Evolutionary conservation across 441 rosid genomes (phyloP), one percentile per base, ranked within the genome.

Genomic region (Theobroma grandiflorum): DNA sequence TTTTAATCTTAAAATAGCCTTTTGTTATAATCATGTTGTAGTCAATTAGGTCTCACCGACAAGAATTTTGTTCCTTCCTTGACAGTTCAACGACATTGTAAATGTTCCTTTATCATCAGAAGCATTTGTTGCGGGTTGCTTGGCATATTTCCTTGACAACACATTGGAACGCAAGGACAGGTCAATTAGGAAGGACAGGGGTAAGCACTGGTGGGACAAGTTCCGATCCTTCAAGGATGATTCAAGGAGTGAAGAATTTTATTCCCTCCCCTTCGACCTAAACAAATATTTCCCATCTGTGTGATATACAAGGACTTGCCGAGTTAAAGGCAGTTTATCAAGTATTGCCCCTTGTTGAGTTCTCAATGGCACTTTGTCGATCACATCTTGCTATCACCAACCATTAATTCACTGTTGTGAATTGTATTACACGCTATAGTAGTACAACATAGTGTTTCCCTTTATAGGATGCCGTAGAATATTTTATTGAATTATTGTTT

Each of bases 201-300:
- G 99, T 49, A 94, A 89, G 86, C 97, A 94, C 83, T 97, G 99
- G 99, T 97, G 99, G 99, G 96, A 90, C 84, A 95, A 65, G 69
- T 97, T 93, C 97, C 69, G 84, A 85, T 81, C 92, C 33, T 97
- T 83, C 93, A 79, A 92, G 80, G 87, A 85, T 0, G 99, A 97
- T 77, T 11, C 89, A 0, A 92, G 99, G 83, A 97, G 91, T 40
- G 91, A 87, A 66, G 99, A 97, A 78, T 97, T 94, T 83, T 97
- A 97, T 81, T 90, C 98, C 72, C 89, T 97, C 80, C 99, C 99
- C 33, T 95, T 95, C 89, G 94, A 89, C 65, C 95, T 97, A 43
- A 91, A 93, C 91, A 93, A 88, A 75, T 97, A 93, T 82, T 97
- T 97, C 87, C 99, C 99, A 78, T 86, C 99, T 12, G 93, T 89